Conservation (phyloP, 345 rosid genomes). For the Eucalyptus leucophloia region DNA sequence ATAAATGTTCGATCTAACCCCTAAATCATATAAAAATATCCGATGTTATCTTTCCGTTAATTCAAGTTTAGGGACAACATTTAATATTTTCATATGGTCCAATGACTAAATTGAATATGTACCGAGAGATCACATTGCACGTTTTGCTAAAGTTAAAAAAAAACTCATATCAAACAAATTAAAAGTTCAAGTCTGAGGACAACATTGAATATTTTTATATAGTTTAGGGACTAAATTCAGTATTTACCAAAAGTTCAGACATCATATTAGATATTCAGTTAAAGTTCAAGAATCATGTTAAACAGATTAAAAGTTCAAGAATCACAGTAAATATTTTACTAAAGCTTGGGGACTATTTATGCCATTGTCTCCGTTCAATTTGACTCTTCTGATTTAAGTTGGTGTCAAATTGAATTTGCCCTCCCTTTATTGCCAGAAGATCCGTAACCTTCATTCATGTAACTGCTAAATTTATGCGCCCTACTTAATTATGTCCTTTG, state of each 20-base stretch:
- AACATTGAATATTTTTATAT: no score
- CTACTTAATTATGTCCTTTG: not conserved
- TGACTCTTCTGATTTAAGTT: not conserved
- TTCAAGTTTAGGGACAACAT: not conserved
- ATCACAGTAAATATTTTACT: not conserved
- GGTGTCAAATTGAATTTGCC: not conserved
- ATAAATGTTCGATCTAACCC: not conserved
- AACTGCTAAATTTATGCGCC: not conserved
- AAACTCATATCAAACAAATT: no score
- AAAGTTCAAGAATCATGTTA: no score
- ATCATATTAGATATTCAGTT: not conserved
- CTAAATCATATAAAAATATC: no score
- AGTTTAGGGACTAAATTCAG: no score
- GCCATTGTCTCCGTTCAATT: not conserved
- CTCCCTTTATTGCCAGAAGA: not conserved
- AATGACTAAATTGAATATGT: no score
- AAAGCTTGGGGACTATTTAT: not conserved
- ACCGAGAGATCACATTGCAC: not conserved
- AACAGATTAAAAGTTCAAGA: no score
- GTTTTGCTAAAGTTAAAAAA: no score
- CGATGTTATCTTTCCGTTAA: accelerated
- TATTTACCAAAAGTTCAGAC: not conserved
- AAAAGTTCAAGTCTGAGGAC: not conserved
- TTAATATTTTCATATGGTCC: no score
- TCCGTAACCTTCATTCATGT: not conserved